Base-by-base conservation (phyloP, 106 monocot species). In the Acanthochlamys bracteata region DNA sequence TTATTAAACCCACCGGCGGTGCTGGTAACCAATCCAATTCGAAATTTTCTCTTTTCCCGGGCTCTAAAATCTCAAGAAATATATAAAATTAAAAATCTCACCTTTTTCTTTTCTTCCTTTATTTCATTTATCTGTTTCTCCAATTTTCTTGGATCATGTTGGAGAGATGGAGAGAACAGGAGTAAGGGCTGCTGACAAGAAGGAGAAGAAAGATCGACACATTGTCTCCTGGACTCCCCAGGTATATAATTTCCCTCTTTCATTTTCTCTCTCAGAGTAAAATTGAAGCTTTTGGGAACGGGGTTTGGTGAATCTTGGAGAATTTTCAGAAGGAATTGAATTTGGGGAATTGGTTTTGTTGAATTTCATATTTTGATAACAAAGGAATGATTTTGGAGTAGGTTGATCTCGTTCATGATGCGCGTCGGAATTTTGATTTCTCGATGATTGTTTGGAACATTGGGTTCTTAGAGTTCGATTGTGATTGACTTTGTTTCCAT, bases 191-290 rank as follows among this genome's bases (percentile, higher is more conserved):
- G 17, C 45, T 20, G 46, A 46, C 16, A 22, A 64, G 43, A 3
- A 24, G 41, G 33, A 42, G 33, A 75, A 75, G 63, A 87, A 77
- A 72, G 83, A 78, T 40, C 80, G 80, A 14, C 77, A 74, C 54
- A 76, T 89, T 42, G 84, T 89, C 33, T 61, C 73, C 20, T 89
- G 89, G 89, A 65, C 76, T 24, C 76, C 64, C 3, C 53, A 83
- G 79, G 83, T 83, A 56, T 60, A 15, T 59, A 66, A 9, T 13
- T 10, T 33, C 4, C 25, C 53, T 39, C 12, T 17, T 10, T 8
- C 11, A 4, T 39, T n/a, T 27, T 69, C 39, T 42, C 24, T 42
- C 51, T 4, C 2, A 19, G 21, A 20, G 20, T 21, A 20, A 21
- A 20, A 20, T 13, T 55, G 20, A 22, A 19, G 3, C 3, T 17